Base-by-base conservation (phyloP, 2,329 filamentous ascomycete genomes). In the Trichoderma asperellum region DNA sequence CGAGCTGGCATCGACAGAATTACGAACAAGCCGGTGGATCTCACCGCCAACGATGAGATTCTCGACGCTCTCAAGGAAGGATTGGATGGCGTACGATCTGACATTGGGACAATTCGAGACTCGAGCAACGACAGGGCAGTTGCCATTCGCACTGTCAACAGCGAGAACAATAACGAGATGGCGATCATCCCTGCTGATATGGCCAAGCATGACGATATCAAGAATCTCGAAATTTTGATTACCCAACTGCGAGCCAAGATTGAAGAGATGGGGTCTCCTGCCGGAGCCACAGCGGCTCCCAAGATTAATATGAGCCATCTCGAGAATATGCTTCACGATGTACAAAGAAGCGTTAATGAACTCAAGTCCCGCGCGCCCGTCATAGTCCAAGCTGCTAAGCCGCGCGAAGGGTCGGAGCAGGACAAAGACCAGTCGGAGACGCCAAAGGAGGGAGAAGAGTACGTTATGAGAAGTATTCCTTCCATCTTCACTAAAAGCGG, bases 21-120 rank as follows among this genome's bases (percentile, higher is more conserved):
- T 18, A 84, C 89, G 27, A 90, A 95, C 76, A 96, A 93, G 80
- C 92, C 94, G 5, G 83, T 88, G 0, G 94, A 97, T 74, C 86
- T 95, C 79, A 94, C 91, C 0, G 90, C 93, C 69, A 95, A 92
- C 70, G 92, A 97, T 72, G 94, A 97, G 79, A 94, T 97, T 64
- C 84, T 97, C 0, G 92, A 97, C 70, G 93, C 92, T 0, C 85
- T 98, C 68, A 96, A 92, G 77, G 86, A 89, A n/a, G 94, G 94
- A 0, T 83, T 98, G 10, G 89, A 91, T 55, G 87, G 86, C 49
- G 85, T 98, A 18, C 89, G 90, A 65, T 85, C 87, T 2, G 94
- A 97, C 60, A 92, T 97, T 72, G 91, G 94, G 68, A 85, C 86
- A 24, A 84, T 97, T 49, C 91, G 92, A n/a, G 88, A 91, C 29